Conservation (phyloP, 257 asterid species). For the Lycium ferocissimum region DNA sequence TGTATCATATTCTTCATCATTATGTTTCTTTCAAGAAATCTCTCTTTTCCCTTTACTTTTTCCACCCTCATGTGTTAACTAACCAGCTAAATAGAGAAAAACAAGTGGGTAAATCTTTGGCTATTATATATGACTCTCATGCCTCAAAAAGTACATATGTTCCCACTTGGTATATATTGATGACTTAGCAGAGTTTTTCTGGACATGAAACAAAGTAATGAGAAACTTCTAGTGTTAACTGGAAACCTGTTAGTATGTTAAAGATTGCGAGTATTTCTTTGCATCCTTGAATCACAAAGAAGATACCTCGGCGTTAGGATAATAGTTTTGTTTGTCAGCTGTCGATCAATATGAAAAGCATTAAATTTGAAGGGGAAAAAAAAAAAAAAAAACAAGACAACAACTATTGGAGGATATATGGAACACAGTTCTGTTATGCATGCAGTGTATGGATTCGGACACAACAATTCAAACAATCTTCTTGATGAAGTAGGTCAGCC, state of each 20-base stretch:
- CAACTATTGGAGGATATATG: not conserved
- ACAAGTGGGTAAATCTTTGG: no score
- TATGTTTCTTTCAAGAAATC: no score
- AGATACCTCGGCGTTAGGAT: not conserved
- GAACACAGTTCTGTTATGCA: not conserved
- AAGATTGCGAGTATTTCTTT: not conserved
- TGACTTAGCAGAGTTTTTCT: not conserved
- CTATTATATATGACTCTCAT: no score
- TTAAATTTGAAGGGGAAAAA: not conserved
- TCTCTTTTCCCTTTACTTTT: no score
- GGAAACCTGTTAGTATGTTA: constrained; percentile 6
- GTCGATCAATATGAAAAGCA: not conserved
- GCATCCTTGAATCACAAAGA: not conserved
- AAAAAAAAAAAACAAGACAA: not conserved
- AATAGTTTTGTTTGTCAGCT: constrained; percentile 21
- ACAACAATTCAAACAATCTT: not conserved
- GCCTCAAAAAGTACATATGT: not conserved
- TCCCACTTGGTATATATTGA: not conserved
- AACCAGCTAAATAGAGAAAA: no score
- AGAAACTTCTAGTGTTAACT: not conserved
- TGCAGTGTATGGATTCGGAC: not conserved
- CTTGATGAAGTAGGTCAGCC: not conserved
- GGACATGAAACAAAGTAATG: not conserved
- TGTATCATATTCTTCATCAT: no score
- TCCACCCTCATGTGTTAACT: no score